Evolutionary conservation across 2,329 filamentous ascomycete genomes (phyloP), one percentile per base, ranked within the genome.

Genomic region (Fusarium cicatricum): DNA sequence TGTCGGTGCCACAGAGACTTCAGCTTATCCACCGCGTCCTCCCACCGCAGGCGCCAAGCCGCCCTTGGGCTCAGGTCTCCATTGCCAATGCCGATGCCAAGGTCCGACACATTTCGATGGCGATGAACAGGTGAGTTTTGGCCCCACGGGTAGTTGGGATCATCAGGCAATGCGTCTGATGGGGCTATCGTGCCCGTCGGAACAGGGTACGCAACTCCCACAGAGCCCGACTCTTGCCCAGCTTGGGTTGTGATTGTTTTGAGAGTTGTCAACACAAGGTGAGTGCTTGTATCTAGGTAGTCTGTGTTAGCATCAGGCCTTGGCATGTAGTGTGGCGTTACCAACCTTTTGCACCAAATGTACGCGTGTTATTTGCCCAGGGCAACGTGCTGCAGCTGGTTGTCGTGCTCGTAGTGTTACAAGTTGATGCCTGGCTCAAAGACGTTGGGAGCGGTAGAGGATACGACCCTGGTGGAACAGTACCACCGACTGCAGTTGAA

Each of bases 141-240:
- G 11, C 72, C 74, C 74, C 74, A 76, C 2, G 75, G 74, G 21
- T 67, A 75, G 52, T 74, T 71, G 14, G 71, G 66, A 26, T 72
- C 71, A 2, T 64, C 60, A 6, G 73, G 70, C 28, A 74, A 51
- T 9, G 54, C 38, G 29, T 62, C 56, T 16, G 60, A 54, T 12
- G 57, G 17, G n/a, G 34, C 26, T 2, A 52, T 51, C 31, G 44
- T 57, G 33, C 46, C 60, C 2, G 65, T 68, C 31, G 67, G 64
- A 12, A 52, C 47, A 23, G 69, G 64, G 42, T 63, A 55, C 11
- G 50, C 21, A 11, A 49, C 42, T 31, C 41, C 45, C 19, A 40
- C 40, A 8, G 58, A 60, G 39, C 29, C 17, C 11, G 52, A 52
- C 28, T 37, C 46, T 26, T 34, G 33, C 33, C 39, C 44, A 26